phyloP scores from a whole-genome alignment of 2,329 filamentous ascomycete genomes.

The Fusarium solani-melongenae region DNA sequence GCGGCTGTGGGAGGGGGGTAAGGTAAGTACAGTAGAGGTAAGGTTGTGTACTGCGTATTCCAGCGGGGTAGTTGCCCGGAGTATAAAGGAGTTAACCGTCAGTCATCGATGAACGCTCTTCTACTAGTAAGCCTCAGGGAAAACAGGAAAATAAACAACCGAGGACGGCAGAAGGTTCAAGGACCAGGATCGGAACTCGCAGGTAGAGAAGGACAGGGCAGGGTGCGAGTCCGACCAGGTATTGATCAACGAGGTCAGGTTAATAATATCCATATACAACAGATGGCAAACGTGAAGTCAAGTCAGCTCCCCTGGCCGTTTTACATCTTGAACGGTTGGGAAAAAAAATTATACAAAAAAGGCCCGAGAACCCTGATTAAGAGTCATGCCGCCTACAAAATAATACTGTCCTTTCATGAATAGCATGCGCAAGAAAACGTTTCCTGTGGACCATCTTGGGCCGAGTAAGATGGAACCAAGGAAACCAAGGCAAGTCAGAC shows the following conservation, averaged over 20 bases:
- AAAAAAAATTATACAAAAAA: neutral
- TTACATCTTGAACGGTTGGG: neutral
- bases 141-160: conserved; percentile 26
- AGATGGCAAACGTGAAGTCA: neutral
- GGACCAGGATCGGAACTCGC: conserved; percentile 10
- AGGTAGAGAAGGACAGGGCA: neutral
- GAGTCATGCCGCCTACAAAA: neutral
- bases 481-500: neutral
- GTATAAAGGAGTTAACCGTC: conserved; percentile 1
- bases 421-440: neutral
- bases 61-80: conserved; percentile 10
- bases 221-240: conserved; percentile 8
- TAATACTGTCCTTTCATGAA: neutral
- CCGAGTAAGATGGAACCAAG: neutral
- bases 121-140: neutral
- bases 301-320: neutral
- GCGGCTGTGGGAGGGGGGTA: neutral
- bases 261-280: neutral
- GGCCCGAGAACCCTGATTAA: neutral
- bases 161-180: neutral
- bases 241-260: conserved; percentile 24
- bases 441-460: neutral
- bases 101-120: neutral
- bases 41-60: neutral
- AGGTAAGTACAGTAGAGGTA: neutral